Percentiles rank a stretch among this genome's conserved stretches.
Evolutionary conservation across 1,284 basidiomycete species (phyloP).

Genomic region (Trametes polyzona): DNA sequence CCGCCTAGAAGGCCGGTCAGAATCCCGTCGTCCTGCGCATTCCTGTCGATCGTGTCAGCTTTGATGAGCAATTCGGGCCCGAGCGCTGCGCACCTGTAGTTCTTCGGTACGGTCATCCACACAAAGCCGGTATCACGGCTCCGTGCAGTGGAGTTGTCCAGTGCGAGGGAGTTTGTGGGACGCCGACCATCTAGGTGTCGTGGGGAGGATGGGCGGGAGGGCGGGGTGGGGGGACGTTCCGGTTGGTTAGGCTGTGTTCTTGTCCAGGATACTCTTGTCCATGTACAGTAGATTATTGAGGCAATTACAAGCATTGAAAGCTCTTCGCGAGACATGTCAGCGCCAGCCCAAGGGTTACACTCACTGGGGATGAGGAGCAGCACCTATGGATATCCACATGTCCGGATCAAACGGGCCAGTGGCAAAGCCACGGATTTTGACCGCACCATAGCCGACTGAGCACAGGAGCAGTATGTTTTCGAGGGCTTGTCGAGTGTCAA

Average conservation of each 20-base stretch:
- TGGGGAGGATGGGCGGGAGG: constrained; percentile 44
- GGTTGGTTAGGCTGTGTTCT: constrained; percentile 31
- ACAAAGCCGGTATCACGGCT: constrained; percentile 58
- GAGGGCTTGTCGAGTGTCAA: constrained; percentile 60
- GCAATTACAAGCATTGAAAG: constrained; percentile 58
- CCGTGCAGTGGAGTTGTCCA: constrained; percentile 9
- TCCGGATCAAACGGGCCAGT: constrained; percentile 29
- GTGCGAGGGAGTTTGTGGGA: background rate
- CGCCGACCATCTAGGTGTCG: constrained; percentile 44
- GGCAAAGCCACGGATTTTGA: constrained; percentile 34
- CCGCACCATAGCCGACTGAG: constrained; percentile 52
- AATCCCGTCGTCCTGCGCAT: constrained; percentile 83
- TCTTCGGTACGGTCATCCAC: constrained; percentile 90
- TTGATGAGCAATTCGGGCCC: background rate
- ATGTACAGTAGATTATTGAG: constrained; percentile 66
- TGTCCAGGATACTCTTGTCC: constrained; percentile 57
- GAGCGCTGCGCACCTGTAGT: constrained; percentile 62
- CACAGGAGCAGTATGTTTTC: constrained; percentile 58
- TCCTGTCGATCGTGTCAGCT: constrained; percentile 45
- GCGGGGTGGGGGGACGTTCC: constrained; percentile 29
- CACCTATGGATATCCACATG: constrained; percentile 52
- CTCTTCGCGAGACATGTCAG: constrained; percentile 45
- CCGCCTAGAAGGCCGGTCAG: constrained; percentile 80
- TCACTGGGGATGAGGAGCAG: background rate
- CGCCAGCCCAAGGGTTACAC: background rate